These are phyloP conservation scores for Henningerozyma blattae DNA, from an alignment of 805 yeast genomes.

Conservation along the genomic window DNA sequence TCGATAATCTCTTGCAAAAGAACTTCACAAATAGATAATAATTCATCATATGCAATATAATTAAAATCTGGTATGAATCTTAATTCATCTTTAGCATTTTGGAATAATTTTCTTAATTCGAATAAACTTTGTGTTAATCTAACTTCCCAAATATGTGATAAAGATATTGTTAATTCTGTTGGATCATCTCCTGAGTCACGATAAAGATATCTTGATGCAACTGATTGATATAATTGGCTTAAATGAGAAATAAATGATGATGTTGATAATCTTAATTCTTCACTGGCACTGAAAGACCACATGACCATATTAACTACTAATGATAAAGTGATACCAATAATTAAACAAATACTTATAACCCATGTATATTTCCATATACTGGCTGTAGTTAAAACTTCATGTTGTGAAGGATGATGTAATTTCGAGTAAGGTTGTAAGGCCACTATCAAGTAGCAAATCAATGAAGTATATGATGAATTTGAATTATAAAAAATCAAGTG, in stretches of 20 bases:
- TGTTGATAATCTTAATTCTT: constrained; percentile 29
- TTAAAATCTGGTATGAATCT: constrained; percentile 27
- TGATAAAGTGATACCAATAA: constrained; percentile 29
- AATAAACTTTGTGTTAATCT: constrained; percentile 33
- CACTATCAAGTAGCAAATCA: constrained; percentile 31
- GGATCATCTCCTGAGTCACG: constrained; percentile 37
- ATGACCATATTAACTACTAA: constrained; percentile 32
- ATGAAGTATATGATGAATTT: constrained; percentile 31
- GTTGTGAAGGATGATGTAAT: background rate
- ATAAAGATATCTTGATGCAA: constrained; percentile 36
- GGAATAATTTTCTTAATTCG: constrained; percentile 28
- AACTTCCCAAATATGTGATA: constrained; percentile 36
- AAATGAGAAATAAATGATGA: constrained; percentile 31
- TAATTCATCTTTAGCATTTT: constrained; percentile 28
- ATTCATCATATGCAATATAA: constrained; percentile 20
- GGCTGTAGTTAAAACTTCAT: constrained; percentile 8
- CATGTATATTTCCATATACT: constrained; percentile 29
- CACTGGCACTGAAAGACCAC: constrained; percentile 37
- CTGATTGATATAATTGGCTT: constrained; percentile 34
- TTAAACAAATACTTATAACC: constrained; percentile 28
- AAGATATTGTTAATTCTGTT: constrained; percentile 31
- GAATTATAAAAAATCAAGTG: constrained; percentile 29
- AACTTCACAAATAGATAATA: constrained; percentile 28
- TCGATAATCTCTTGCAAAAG: constrained; percentile 34
- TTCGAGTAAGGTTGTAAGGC: constrained; percentile 24